Evolutionary conservation across 148 eudicot species (phyloP), one percentile per base, ranked within the genome.

Genomic region (Arctostaphylos glauca): DNA sequence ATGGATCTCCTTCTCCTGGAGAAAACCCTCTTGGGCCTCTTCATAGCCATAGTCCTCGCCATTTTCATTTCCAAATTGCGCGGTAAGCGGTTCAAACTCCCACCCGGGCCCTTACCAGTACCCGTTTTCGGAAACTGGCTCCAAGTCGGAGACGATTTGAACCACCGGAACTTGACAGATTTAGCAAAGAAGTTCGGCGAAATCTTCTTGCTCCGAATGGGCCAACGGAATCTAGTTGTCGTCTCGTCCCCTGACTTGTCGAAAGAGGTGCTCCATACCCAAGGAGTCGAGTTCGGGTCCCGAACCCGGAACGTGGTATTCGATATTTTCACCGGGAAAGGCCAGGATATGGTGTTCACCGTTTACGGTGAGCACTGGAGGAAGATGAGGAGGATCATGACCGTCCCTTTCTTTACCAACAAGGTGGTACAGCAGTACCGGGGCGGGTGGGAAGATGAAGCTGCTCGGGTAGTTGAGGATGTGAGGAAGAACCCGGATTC

Each of bases 361-460:
- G 97, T 90, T 0, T 92, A 93, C 85, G 94, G 97, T 4, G 93
- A 92, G 81, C 97, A 93, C 86, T 93, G 97, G 95, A 72, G 97
- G 73, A 93, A 92, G 81, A 93, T 93, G 97, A 75, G 97, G 76
- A 25, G 97, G 62, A 92, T 93, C 83, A 91, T 93, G 97, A 93
- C 97, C 0, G 94, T 93, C 12, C 97, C 97, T 0, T 93, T 93
- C 56, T 93, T 93, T 73, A 93, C 97, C 41, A 90, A 91, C 87
- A 92, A 92, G 80, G 80, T 77, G 38, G 96, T 93, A 3, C 96
- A 93, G 74, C 93, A 93, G 75, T 85, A 93, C 84, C 78, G 92
- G 14, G 46, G 3, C 5, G 91, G 94, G 0, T 93, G 97, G 97
- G 97, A 93, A 66, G 91, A 73, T 0, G 97, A 93, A 87, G 97